A percentile compares a stretch with the other conserved stretches of the same genome.
These are phyloP conservation scores for Hericium coralloides DNA, from an alignment of 768 basidiomycete species.

Conservation along the genomic window DNA sequence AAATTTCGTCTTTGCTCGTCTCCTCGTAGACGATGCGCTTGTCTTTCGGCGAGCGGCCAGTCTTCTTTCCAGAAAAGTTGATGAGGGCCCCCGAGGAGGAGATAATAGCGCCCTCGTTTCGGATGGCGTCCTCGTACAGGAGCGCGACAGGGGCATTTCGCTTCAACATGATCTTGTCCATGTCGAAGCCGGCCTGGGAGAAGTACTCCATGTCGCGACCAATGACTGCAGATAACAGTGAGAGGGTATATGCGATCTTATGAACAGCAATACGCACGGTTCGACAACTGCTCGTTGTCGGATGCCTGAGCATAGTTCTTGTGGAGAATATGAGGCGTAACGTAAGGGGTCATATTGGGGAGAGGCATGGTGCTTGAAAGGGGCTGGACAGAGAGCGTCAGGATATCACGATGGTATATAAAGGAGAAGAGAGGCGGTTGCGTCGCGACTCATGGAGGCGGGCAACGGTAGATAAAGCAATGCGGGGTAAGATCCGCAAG, in stretches of 20 bases:
- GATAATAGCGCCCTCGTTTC: conserved; percentile 97
- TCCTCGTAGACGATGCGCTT: conserved; percentile 99
- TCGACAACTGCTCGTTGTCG: conserved; percentile 53
- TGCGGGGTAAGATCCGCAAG: conserved; percentile 1
- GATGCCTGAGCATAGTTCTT: conserved; percentile 72
- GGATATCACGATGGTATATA: not conserved
- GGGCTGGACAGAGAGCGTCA: not conserved
- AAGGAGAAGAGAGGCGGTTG: not conserved
- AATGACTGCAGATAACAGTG: conserved; percentile 48
- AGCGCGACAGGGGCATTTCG: conserved; percentile 86
- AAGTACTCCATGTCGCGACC: conserved; percentile 93
- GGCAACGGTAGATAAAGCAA: not conserved
- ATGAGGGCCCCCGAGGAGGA: conserved; percentile 93
- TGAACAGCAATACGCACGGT: conserved; percentile 35
- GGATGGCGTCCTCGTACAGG: conserved; percentile 96
- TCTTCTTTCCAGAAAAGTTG: conserved; percentile 99
- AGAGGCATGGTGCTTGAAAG: conserved; percentile 45
- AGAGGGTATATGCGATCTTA: conserved; percentile 1
- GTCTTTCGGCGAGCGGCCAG: conserved; percentile 95
- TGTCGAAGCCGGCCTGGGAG: conserved; percentile 98
- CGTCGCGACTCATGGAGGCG: not conserved
- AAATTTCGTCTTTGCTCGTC: conserved; percentile 91
- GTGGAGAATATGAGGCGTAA: conserved; percentile 85
- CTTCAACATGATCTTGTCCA: conserved; percentile 94
- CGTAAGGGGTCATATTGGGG: conserved; percentile 71